Evolutionary conservation across 2,329 filamentous ascomycete genomes (phyloP).

Genomic region (Venturia asperata): DNA sequence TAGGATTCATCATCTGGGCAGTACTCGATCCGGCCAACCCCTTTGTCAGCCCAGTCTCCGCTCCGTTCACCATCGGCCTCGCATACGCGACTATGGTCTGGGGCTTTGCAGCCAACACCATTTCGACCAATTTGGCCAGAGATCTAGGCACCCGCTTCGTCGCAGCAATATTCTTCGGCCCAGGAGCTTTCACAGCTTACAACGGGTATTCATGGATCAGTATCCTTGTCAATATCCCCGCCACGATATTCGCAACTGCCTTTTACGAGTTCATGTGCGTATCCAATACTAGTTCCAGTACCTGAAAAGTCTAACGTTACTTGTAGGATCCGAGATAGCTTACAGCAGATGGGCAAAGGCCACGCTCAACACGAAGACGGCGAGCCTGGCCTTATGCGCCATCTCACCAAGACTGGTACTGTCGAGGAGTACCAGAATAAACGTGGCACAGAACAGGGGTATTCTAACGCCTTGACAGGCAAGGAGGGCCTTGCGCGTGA

Average conservation of each 20-base stretch:
- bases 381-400: slow-evolving; percentile 43
- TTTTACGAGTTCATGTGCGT: slow-evolving; percentile 46
- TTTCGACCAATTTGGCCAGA: slow-evolving; percentile 51
- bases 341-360: slow-evolving; percentile 45
- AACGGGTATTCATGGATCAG: slow-evolving; percentile 46
- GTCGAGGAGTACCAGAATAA: background rate
- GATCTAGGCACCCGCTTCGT: slow-evolving; percentile 55
- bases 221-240: slow-evolving; percentile 51
- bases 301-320: background rate
- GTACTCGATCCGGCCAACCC: slow-evolving; percentile 52
- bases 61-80: slow-evolving; percentile 50
- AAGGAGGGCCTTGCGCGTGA: slow-evolving; percentile 1
- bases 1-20: slow-evolving; percentile 53
- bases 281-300: background rate
- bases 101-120: slow-evolving; percentile 50
- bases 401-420: slow-evolving; percentile 31
- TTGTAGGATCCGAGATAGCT: slow-evolving; percentile 41
- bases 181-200: slow-evolving; percentile 42
- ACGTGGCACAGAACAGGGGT: slow-evolving; percentile 8
- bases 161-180: slow-evolving; percentile 50
- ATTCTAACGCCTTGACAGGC: slow-evolving; percentile 4
- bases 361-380: slow-evolving; percentile 45
- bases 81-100: slow-evolving; percentile 49
- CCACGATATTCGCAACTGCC: slow-evolving; percentile 48
- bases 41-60: slow-evolving; percentile 43